phyloP scores from a whole-genome alignment of 1,284 basidiomycete species.

The Marasmius oreades region DNA sequence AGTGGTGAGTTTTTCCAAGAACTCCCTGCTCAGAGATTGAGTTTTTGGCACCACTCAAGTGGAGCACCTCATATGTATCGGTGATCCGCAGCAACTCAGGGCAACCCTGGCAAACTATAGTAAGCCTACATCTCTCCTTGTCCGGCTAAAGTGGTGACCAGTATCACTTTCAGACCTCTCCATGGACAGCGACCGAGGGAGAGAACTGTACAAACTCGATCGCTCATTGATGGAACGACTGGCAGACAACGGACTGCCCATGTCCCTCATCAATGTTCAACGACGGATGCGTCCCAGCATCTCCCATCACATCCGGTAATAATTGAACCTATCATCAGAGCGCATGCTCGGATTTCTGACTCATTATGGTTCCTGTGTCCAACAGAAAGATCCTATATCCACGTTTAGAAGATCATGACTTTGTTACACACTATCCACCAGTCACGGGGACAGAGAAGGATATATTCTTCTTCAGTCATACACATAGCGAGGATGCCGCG shows the following conservation, averaged over 20 bases:
- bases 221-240: conserved; percentile 63
- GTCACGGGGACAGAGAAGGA: conserved; percentile 57
- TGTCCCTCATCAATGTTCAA: conserved; percentile 59
- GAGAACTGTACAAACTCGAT: conserved; percentile 52
- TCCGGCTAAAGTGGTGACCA: background rate
- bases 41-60: conserved; percentile 24
- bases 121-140: conserved; percentile 26
- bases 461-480: conserved; percentile 59
- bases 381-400: conserved; percentile 57
- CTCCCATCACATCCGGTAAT: conserved; percentile 45
- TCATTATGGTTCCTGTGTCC: too few relatives aligned
- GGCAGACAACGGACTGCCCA: conserved; percentile 42
- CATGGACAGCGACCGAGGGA: conserved; percentile 46
- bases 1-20: conserved; percentile 28
- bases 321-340: too few relatives aligned
- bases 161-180: conserved; percentile 39
- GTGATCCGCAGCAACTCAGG: conserved; percentile 68
- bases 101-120: conserved; percentile 65
- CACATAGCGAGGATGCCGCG: conserved; percentile 45
- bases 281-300: conserved; percentile 59
- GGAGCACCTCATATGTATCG: conserved; percentile 64
- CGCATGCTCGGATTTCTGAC: too few relatives aligned
- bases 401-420: conserved; percentile 49
- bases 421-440: conserved; percentile 45
- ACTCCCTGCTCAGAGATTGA: background rate